Conservation (phyloP, 1,284 basidiomycete species). For the Xerocomus tenax region DNA sequence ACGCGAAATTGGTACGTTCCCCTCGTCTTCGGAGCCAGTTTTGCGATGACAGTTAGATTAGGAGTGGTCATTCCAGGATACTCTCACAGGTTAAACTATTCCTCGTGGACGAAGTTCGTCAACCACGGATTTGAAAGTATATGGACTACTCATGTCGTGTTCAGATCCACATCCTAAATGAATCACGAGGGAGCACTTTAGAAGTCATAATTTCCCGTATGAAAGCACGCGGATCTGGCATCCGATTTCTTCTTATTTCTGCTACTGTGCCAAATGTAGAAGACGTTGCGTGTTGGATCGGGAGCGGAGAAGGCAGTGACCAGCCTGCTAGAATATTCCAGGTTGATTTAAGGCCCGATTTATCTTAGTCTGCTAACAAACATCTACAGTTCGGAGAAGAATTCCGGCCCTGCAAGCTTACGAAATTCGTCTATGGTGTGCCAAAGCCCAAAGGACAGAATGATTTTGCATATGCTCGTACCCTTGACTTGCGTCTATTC, state of each 20-base stretch:
- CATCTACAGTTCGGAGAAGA: slow-evolving; percentile 76
- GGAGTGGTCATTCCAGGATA: slow-evolving; percentile 57
- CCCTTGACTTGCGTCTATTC: slow-evolving; percentile 71
- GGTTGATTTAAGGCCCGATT: slow-evolving; percentile 34
- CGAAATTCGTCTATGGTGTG: slow-evolving; percentile 60
- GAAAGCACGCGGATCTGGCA: slow-evolving; percentile 61
- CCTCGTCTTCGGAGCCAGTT: not conserved
- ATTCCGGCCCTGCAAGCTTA: slow-evolving; percentile 78
- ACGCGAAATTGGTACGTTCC: slow-evolving; percentile 70
- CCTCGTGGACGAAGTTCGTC: slow-evolving; percentile 80
- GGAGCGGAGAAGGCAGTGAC: slow-evolving; percentile 32
- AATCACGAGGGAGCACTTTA: slow-evolving; percentile 80
- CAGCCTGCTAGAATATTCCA: slow-evolving; percentile 63
- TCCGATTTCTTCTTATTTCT: slow-evolving; percentile 83
- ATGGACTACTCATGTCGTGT: not conserved
- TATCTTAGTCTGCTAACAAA: not conserved
- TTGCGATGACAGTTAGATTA: slow-evolving; percentile 26
- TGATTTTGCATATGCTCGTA: slow-evolving; percentile 70
- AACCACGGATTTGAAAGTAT: not conserved
- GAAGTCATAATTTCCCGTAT: slow-evolving; percentile 93
- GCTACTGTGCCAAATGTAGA: slow-evolving; percentile 91
- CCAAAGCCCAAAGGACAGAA: slow-evolving; percentile 55
- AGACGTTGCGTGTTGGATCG: slow-evolving; percentile 88
- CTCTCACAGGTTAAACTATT: slow-evolving; percentile 68
- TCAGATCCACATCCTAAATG: slow-evolving; percentile 88